A percentile compares a stretch with the other conserved stretches of the same genome.
Evolutionary conservation across 2,329 filamentous ascomycete genomes (phyloP).

Genomic region (Dactylellina sp.): DNA sequence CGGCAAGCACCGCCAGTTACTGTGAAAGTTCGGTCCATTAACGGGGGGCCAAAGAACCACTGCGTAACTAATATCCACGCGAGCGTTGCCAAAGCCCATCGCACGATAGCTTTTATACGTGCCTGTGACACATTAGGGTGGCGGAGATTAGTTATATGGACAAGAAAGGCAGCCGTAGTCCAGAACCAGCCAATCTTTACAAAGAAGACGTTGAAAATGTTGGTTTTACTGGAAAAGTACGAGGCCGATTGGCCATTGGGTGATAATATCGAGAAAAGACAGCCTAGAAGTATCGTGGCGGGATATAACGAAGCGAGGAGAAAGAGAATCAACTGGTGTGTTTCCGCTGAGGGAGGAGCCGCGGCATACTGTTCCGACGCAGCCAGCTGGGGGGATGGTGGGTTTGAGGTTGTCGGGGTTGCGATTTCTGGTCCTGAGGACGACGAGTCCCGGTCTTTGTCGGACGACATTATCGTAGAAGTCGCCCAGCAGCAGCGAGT

Average conservation of each 20-base stretch:
- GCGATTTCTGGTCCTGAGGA: slow-evolving; percentile 52
- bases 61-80: slow-evolving; percentile 91
- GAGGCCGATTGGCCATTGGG: slow-evolving; percentile 75
- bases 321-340: slow-evolving; percentile 60
- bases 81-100: slow-evolving; percentile 78
- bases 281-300: slow-evolving; percentile 80
- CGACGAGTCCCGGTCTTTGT: slow-evolving; percentile 47
- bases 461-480: slow-evolving; percentile 29
- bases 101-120: slow-evolving; percentile 70
- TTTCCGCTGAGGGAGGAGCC: slow-evolving; percentile 34
- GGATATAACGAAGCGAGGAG: slow-evolving; percentile 79
- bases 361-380: slow-evolving; percentile 33
- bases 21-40: slow-evolving; percentile 91
- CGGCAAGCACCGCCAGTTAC: slow-evolving; percentile 88
- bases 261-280: slow-evolving; percentile 81
- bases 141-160: slow-evolving; percentile 78
- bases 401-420: slow-evolving; percentile 46
- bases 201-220: slow-evolving; percentile 90
- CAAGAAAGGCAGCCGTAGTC: slow-evolving; percentile 79
- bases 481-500: not conserved
- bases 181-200: slow-evolving; percentile 97
- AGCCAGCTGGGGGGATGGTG: slow-evolving; percentile 36
- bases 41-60: slow-evolving; percentile 92
- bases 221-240: slow-evolving; percentile 94
- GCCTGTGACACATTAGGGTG: slow-evolving; percentile 62